phyloP scores from a whole-genome alignment of 2,329 filamentous ascomycete species.

The Fusarium pininemorale region DNA sequence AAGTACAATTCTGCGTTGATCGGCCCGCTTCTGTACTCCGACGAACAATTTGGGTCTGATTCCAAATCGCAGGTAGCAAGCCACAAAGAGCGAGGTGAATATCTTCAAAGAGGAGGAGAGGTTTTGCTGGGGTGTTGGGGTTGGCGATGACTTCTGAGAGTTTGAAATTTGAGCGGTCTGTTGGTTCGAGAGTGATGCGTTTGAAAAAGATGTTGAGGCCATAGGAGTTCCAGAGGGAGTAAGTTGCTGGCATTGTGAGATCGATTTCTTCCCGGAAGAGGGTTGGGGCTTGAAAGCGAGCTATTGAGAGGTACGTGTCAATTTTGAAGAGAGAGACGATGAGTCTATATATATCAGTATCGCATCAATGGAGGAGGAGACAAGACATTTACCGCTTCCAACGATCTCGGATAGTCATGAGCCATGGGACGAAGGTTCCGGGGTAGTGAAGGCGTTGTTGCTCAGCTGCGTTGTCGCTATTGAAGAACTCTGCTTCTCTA shows the following conservation, averaged over 20 bases:
- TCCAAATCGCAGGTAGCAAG: conserved; percentile 45
- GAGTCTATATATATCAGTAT: conserved; percentile 40
- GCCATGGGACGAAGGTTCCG: conserved; percentile 51
- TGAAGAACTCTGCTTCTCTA: conserved; percentile 50
- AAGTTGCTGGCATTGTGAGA: conserved; percentile 46
- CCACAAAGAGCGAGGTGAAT: conserved; percentile 47
- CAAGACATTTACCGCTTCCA: conserved; percentile 47
- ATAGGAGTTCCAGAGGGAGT: conserved; percentile 49
- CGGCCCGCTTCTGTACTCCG: conserved; percentile 27
- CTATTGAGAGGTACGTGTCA: conserved; percentile 49
- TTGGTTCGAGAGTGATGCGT: conserved; percentile 46
- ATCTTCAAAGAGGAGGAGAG: conserved; percentile 47
- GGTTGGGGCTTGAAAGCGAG: conserved; percentile 44
- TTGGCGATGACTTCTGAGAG: conserved; percentile 45
- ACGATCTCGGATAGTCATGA: conserved; percentile 43
- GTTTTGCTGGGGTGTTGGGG: conserved; percentile 39
- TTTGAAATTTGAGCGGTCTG: conserved; percentile 42
- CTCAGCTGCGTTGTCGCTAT: conserved; percentile 44
- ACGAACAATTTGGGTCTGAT: conserved; percentile 39
- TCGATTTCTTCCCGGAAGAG: conserved; percentile 51
- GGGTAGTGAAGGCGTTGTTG: conserved; percentile 49
- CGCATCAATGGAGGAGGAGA: accelerated
- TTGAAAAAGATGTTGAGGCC: conserved; percentile 51
- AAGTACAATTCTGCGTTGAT: conserved; percentile 13
- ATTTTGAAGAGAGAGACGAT: conserved; percentile 50